These are phyloP conservation scores for Onygenales sp. DNA, from an alignment of 2,329 filamentous ascomycete species.

Conservation along the genomic window DNA sequence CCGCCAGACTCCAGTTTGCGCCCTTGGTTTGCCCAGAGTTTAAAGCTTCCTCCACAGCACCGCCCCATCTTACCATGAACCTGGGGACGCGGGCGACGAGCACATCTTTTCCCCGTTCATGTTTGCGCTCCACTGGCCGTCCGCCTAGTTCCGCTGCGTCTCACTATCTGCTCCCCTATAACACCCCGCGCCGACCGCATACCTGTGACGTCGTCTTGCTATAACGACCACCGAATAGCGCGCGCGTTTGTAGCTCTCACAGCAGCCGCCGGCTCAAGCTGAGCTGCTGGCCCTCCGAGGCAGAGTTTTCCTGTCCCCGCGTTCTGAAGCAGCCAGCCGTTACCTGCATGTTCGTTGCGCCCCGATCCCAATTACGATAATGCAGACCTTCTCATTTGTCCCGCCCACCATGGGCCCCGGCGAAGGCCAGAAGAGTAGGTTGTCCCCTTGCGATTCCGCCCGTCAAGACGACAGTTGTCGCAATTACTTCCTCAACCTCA, in stretches of 20 bases:
- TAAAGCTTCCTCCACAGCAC: not conserved
- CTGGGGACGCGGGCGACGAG: not conserved
- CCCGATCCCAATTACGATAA: conserved; percentile 23
- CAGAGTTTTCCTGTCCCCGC: not conserved
- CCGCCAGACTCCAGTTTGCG: not conserved
- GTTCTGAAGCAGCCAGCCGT: not conserved
- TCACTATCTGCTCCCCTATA: not conserved
- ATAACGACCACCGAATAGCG: not conserved
- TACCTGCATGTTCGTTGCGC: not conserved
- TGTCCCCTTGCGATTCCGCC: not conserved
- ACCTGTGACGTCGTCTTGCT: not conserved
- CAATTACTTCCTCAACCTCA: not conserved
- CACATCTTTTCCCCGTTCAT: not conserved
- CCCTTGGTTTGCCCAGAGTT: not conserved
- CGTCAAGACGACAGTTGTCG: not conserved
- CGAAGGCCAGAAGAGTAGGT: conserved; percentile 76
- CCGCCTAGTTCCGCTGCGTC: not conserved
- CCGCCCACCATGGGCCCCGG: conserved; percentile 54
- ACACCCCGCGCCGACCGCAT: not conserved
- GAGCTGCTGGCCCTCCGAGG: not conserved
- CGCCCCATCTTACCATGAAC: conserved; percentile 1
- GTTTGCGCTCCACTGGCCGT: not conserved
- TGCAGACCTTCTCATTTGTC: conserved; percentile 70
- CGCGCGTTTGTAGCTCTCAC: not conserved
- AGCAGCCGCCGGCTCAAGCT: not conserved